Evolutionary conservation across 257 asterid species (phyloP).

Genomic region (Gentiana dahurica): DNA sequence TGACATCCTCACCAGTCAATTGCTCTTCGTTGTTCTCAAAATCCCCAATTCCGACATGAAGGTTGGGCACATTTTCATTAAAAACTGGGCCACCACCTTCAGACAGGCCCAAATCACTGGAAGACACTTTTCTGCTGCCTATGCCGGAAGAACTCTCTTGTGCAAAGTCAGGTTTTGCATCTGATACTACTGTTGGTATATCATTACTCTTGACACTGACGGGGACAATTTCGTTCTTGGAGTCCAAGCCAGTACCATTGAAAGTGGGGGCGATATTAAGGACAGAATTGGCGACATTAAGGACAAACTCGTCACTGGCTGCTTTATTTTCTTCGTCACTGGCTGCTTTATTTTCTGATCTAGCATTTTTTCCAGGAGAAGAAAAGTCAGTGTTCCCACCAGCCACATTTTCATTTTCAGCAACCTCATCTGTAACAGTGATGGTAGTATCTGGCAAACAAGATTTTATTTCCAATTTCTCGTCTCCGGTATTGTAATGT

Average conservation of each 20-base stretch:
- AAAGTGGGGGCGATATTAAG: not conserved
- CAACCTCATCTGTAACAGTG: not conserved
- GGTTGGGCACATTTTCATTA: slow-evolving; percentile 18
- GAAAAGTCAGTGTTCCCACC: slow-evolving; percentile 1
- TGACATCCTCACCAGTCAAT: slow-evolving; percentile 14
- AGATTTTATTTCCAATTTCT: slow-evolving; percentile 1
- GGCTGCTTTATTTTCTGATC: not conserved
- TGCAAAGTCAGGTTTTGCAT: slow-evolving; percentile 27
- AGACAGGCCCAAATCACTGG: slow-evolving; percentile 18
- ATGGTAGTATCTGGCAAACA: not conserved
- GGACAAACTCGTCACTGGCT: slow-evolving; percentile 2
- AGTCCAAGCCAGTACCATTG: slow-evolving; percentile 1
- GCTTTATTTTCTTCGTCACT: not conserved
- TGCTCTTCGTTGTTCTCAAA: slow-evolving; percentile 22
- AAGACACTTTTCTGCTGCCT: slow-evolving; percentile 17
- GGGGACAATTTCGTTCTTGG: slow-evolving; percentile 3
- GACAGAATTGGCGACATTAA: not conserved
- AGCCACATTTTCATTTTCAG: slow-evolving; percentile 1
- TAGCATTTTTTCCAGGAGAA: not conserved
- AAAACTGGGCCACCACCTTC: slow-evolving; percentile 20
- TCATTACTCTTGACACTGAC: slow-evolving; percentile 12
- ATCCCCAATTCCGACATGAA: slow-evolving; percentile 18
- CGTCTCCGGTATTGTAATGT: not conserved
- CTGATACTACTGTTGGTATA: slow-evolving; percentile 19
- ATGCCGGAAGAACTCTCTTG: slow-evolving; percentile 17